Evolutionary conservation across 2,329 filamentous ascomycete genomes (phyloP).

Genomic region (Microcyclosporella mali): DNA sequence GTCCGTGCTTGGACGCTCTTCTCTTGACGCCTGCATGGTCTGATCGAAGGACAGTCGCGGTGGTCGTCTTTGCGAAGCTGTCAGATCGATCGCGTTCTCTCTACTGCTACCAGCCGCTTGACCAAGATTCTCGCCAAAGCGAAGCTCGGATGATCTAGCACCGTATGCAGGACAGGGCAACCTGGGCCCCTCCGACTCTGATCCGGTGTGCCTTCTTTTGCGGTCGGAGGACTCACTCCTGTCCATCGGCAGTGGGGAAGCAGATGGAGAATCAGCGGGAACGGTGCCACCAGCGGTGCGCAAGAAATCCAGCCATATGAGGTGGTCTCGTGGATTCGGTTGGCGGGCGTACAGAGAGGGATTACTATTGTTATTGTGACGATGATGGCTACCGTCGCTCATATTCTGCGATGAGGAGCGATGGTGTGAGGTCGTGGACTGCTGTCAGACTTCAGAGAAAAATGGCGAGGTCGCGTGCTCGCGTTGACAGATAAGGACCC

Average conservation of each 20-base stretch:
- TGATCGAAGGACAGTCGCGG: constrained; percentile 1
- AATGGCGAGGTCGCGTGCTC: neutral
- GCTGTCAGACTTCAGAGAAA: neutral
- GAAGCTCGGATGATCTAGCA: too few species aligned
- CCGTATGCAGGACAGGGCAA: constrained; percentile 17
- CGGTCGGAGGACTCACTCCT: constrained; percentile 21
- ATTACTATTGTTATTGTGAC: neutral
- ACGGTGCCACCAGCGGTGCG: constrained; percentile 21
- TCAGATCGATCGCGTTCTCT: constrained; percentile 23
- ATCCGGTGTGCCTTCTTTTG: constrained; percentile 25
- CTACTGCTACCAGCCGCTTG: constrained; percentile 5
- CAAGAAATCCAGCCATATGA: constrained; percentile 23
- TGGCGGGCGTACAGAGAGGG: constrained; percentile 5
- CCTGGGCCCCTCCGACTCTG: constrained; percentile 18
- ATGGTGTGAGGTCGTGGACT: neutral
- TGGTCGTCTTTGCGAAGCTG: constrained; percentile 9
- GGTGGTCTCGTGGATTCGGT: constrained; percentile 10
- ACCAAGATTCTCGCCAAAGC: too few species aligned
- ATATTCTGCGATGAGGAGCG: neutral
- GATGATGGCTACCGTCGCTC: neutral
- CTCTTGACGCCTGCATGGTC: constrained; percentile 8
- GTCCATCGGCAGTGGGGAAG: constrained; percentile 1
- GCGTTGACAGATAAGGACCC: neutral
- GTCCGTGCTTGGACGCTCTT: too few species aligned
- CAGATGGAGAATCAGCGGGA: constrained; percentile 2